phyloP scores from a whole-genome alignment of 73 alveolate species.

The Stentor roeselii region DNA sequence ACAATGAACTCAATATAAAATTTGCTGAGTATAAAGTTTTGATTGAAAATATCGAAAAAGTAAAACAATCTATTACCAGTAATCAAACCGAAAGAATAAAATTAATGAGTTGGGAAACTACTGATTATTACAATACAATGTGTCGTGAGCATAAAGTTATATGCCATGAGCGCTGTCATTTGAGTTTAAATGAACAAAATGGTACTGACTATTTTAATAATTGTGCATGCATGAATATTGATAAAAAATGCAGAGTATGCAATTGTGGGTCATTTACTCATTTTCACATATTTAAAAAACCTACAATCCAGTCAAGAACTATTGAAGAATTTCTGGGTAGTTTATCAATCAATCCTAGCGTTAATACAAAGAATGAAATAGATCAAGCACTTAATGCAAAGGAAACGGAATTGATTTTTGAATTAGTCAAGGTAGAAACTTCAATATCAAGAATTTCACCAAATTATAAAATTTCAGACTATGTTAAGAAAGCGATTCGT shows the following conservation, averaged over 20 bases:
- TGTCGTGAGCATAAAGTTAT: not conserved
- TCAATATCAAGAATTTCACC: not conserved
- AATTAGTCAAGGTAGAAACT: not conserved
- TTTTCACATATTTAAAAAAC: not conserved
- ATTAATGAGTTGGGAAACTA: not conserved
- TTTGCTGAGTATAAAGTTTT: not conserved
- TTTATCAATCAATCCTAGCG: not conserved
- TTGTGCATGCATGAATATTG: conserved; percentile 4
- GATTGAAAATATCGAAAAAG: not conserved
- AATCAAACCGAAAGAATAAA: too few relatives aligned
- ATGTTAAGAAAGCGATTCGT: not conserved
- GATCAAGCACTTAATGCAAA: not conserved
- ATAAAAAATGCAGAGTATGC: not conserved
- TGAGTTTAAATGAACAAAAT: too few relatives aligned
- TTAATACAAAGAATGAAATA: not conserved
- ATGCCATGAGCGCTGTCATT: not conserved
- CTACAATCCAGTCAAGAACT: not conserved
- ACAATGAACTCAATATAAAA: not conserved
- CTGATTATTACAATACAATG: not conserved
- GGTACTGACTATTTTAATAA: not conserved
- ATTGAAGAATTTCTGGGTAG: not conserved
- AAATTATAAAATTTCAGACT: not conserved
- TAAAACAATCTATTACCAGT: not conserved
- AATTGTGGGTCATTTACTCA: not conserved
- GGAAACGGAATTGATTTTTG: not conserved